Conservation (phyloP, 75 land plant species). For the Picea glauca region DNA sequence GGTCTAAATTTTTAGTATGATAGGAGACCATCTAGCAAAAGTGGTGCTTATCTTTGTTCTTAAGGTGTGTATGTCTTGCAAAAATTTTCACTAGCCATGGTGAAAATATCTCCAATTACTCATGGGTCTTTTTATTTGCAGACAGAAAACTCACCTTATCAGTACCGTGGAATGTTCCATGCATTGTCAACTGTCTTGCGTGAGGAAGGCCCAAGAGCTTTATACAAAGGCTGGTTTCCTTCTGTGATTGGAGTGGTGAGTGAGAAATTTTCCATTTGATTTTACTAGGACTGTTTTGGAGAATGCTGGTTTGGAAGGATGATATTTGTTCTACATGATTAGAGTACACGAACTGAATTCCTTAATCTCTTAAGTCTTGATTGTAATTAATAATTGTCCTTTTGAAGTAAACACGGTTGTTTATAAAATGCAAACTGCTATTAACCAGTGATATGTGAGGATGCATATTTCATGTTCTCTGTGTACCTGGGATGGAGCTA, state of each 20-base stretch:
- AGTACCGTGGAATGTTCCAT: constrained; percentile 89
- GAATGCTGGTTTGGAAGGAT: background rate
- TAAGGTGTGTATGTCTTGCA: background rate
- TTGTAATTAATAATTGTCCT: background rate
- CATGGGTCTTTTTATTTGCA: constrained; percentile 20
- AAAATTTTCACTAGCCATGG: background rate
- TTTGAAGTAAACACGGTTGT: background rate
- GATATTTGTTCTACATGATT: background rate
- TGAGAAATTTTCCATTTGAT: background rate
- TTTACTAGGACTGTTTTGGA: background rate
- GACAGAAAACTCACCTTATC: constrained; percentile 83
- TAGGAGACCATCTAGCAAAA: background rate
- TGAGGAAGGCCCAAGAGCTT: constrained; percentile 77
- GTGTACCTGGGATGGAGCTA: no score
- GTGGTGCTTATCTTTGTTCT: background rate
- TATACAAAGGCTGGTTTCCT: constrained; percentile 97
- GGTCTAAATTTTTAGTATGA: background rate
- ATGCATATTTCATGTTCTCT: no score
- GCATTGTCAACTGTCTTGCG: constrained; percentile 63
- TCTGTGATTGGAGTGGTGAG: constrained; percentile 98
- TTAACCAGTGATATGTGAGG: background rate
- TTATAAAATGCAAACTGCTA: background rate
- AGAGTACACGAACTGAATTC: background rate
- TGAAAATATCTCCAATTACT: background rate
- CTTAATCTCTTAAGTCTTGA: background rate